Evolutionary conservation across 1,139 yeast genomes (phyloP).

Genomic region (Trichomonascaceae sp.): DNA sequence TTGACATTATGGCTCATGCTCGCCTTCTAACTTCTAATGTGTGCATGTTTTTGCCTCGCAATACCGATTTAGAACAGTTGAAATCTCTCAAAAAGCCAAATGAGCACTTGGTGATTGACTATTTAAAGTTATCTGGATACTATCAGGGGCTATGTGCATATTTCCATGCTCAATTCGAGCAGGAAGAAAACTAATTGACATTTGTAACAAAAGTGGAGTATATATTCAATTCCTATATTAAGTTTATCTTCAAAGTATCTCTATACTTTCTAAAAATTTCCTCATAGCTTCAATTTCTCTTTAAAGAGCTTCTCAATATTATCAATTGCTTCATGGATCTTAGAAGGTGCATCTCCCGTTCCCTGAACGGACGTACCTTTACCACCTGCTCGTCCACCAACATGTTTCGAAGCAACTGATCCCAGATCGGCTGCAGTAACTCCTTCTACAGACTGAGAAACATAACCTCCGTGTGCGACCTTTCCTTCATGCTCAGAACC

Average conservation of each 20-base stretch:
- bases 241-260: not conserved
- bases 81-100: constrained; percentile 13
- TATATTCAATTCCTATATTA: not conserved
- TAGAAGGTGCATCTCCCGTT: constrained; percentile 77
- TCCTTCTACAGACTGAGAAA: constrained; percentile 72
- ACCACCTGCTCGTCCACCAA: constrained; percentile 99
- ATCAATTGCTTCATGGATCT: constrained; percentile 64
- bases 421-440: constrained; percentile 74
- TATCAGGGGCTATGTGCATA: constrained; percentile 21
- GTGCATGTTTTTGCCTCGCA: constrained; percentile 72
- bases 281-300: constrained; percentile 14
- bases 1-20: constrained; percentile 38
- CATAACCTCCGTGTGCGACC: constrained; percentile 93
- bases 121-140: constrained; percentile 16
- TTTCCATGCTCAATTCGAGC: constrained; percentile 10
- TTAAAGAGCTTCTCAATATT: constrained; percentile 54
- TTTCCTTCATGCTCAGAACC: constrained; percentile 58
- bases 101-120: constrained; percentile 16
- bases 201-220: too few relatives aligned
- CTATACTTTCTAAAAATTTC: not conserved
- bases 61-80: constrained; percentile 52
- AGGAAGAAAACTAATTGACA: not conserved
- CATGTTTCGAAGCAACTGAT: constrained; percentile 55
- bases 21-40: constrained; percentile 45
- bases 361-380: constrained; percentile 96